A percentile compares a stretch with the other conserved stretches of the same genome.
phyloP scores from a whole-genome alignment of 2,329 filamentous ascomycete genomes.

The Ascochyta viciae-villosae region DNA sequence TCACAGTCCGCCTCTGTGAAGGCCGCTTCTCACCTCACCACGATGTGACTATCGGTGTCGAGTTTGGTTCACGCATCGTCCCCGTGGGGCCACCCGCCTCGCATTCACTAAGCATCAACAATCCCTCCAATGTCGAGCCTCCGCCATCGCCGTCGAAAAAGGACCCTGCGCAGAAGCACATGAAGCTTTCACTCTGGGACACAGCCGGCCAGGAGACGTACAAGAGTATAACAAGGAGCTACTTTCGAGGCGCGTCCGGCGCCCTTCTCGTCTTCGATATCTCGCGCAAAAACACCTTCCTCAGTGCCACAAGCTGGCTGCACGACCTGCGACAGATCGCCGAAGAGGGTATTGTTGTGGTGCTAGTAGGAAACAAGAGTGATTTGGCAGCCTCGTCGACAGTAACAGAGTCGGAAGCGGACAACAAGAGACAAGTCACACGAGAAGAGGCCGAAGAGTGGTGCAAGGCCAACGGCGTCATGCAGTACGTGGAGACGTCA shows the following conservation, averaged over 20 bases:
- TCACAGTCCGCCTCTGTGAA: conserved; percentile 95
- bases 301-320: conserved; percentile 90
- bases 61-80: conserved; percentile 92
- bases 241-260: conserved; percentile 83
- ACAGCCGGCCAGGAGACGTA: conserved; percentile 97
- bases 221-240: conserved; percentile 92
- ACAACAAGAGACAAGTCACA: conserved; percentile 80
- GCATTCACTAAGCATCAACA: conserved; percentile 62
- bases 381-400: conserved; percentile 70
- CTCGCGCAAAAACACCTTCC: conserved; percentile 81
- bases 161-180: conserved; percentile 68
- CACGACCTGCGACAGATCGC: conserved; percentile 93
- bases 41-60: conserved; percentile 96
- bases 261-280: conserved; percentile 95
- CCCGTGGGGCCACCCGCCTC: conserved; percentile 85
- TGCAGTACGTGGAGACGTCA: conserved; percentile 94
- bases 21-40: conserved; percentile 93
- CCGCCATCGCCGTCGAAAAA: conserved; percentile 35
- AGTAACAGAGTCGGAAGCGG: conserved; percentile 45
- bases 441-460: conserved; percentile 85
- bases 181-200: conserved; percentile 95
- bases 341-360: conserved; percentile 92
- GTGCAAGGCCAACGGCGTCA: conserved; percentile 83
- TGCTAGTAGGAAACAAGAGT: conserved; percentile 94
- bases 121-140: conserved; percentile 45